A percentile compares a stretch with the other conserved stretches of the same genome.
These are phyloP conservation scores for Paraglomus brasilianum DNA, from an alignment of 192 early-diverging fungal genomes.

Conservation along the genomic window DNA sequence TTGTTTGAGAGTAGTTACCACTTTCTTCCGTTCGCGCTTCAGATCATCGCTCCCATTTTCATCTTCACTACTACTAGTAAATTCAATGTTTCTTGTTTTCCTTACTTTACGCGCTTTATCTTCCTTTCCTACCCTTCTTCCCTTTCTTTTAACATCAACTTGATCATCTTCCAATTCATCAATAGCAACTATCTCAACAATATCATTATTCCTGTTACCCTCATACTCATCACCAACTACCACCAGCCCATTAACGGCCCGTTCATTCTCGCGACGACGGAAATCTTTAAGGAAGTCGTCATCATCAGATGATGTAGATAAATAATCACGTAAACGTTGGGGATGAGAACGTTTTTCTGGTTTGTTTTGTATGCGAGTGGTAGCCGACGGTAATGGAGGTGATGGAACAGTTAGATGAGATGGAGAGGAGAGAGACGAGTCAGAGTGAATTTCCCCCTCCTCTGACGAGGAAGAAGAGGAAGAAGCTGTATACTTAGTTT, in stretches of 20 bases:
- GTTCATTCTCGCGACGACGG: slow-evolving; percentile 40
- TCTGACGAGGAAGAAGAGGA: background rate
- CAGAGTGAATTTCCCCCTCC: background rate
- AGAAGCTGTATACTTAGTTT: slow-evolving; percentile 19
- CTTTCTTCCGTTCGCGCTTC: no score
- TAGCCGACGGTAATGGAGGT: slow-evolving; percentile 4
- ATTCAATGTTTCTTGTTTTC: slow-evolving; percentile 23
- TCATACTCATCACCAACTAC: slow-evolving; percentile 39
- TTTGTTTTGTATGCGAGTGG: background rate
- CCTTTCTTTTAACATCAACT: slow-evolving; percentile 9
- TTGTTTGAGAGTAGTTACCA: no score
- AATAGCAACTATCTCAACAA: slow-evolving; percentile 29
- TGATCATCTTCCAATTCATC: slow-evolving; percentile 32
- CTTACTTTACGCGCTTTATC: background rate
- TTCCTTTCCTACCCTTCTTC: slow-evolving; percentile 30
- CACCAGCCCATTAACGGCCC: slow-evolving; percentile 34
- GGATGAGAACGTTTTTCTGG: slow-evolving; percentile 35
- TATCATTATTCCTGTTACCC: slow-evolving; percentile 32
- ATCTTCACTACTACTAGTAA: slow-evolving; percentile 24
- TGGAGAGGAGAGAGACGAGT: slow-evolving; percentile 14
- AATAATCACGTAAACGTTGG: slow-evolving; percentile 48
- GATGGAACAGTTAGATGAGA: background rate
- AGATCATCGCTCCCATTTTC: background rate
- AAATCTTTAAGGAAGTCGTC: slow-evolving; percentile 51
- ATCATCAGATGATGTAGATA: slow-evolving; percentile 44